A percentile compares a stretch with the other conserved stretches of the same genome.
phyloP scores from a whole-genome alignment of 495 filamentous ascomycete species.

The Annulohypoxylon maeteangense region DNA sequence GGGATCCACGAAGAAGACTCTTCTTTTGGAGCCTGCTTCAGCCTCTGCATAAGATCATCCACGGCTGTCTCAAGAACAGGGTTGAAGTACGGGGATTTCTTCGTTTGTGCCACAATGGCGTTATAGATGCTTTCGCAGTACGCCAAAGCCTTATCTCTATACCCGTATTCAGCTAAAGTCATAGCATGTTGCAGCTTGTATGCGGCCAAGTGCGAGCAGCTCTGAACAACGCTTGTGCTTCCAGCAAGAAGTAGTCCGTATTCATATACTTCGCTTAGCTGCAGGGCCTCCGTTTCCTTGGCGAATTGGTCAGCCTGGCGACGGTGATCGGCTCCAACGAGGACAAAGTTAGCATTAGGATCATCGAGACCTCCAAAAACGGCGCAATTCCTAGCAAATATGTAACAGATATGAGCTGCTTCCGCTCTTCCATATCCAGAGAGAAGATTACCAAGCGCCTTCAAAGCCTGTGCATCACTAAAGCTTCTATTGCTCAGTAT shows the following conservation, averaged over 20 bases:
- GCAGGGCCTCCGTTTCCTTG: conserved; percentile 81
- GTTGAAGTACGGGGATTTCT: conserved; percentile 85
- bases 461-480: conserved; percentile 78
- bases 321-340: conserved; percentile 85
- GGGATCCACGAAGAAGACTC: conserved; percentile 79
- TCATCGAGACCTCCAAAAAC: conserved; percentile 89
- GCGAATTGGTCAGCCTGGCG: conserved; percentile 71
- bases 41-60: conserved; percentile 83
- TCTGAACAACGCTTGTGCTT: conserved; percentile 62
- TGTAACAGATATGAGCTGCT: conserved; percentile 87
- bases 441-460: conserved; percentile 85
- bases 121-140: conserved; percentile 88
- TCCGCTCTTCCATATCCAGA: conserved; percentile 86
- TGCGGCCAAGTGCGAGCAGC: conserved; percentile 81
- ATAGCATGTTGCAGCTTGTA: conserved; percentile 92
- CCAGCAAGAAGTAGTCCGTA: conserved; percentile 76
- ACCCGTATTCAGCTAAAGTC: conserved; percentile 83
- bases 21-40: conserved; percentile 86
- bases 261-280: conserved; percentile 94
- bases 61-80: conserved; percentile 74
- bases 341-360: conserved; percentile 75
- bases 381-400: conserved; percentile 66
- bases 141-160: conserved; percentile 81
- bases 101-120: conserved; percentile 84
- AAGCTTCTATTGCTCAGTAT: conserved; percentile 86